Evolutionary conservation across 208 protist species (phyloP).

Genomic region (Wallacemonas sp.): DNA sequence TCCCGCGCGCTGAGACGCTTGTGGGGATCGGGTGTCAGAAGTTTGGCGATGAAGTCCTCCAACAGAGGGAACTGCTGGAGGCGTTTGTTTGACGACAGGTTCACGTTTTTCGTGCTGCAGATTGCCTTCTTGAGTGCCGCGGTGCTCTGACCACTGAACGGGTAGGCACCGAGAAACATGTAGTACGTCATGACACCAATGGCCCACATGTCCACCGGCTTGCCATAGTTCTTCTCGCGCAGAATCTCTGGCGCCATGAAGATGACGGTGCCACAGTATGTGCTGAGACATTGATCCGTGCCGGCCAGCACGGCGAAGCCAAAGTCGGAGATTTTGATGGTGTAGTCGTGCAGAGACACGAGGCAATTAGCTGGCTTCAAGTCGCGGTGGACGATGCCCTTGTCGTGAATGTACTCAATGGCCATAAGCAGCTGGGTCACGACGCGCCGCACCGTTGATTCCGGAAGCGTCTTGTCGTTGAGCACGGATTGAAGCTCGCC

Average conservation of each 20-base stretch:
- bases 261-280: constrained; percentile 83
- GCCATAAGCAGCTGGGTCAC: constrained; percentile 81
- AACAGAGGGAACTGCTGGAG: constrained; percentile 37
- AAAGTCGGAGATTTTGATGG: constrained; percentile 92
- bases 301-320: constrained; percentile 84
- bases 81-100: neutral
- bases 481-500: constrained; percentile 68
- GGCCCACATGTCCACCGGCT: constrained; percentile 92
- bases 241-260: constrained; percentile 93
- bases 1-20: constrained; percentile 80
- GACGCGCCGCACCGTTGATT: constrained; percentile 53
- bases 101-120: constrained; percentile 16
- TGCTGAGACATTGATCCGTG: constrained; percentile 73
- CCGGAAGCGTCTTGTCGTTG: constrained; percentile 28
- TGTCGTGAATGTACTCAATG: constrained; percentile 89
- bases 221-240: constrained; percentile 77
- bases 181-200: constrained; percentile 89
- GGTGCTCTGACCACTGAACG: constrained; percentile 58
- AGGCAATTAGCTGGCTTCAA: constrained; percentile 93
- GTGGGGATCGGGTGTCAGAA: constrained; percentile 67
- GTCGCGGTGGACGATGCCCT: constrained; percentile 90
- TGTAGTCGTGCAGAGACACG: constrained; percentile 55
- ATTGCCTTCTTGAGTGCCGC: constrained; percentile 44
- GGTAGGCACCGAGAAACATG: constrained; percentile 75
- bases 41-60: constrained; percentile 76